Evolutionary conservation across 2,329 filamentous ascomycete genomes (phyloP), one percentile per base, ranked within the genome.

Genomic region (Fusarium pseudograminearum): DNA sequence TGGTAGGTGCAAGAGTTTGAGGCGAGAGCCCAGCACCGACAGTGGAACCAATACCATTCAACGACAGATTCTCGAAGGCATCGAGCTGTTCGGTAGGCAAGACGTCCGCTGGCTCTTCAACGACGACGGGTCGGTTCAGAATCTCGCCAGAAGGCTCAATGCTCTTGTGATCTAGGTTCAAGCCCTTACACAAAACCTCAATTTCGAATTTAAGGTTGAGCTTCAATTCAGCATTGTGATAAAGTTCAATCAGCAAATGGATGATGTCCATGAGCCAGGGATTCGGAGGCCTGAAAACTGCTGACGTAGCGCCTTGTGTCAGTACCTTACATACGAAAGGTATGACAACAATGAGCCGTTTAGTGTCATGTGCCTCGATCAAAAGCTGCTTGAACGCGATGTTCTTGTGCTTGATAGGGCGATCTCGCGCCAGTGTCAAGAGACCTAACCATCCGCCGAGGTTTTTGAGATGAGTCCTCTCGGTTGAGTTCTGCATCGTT

Each of bases 131-230:
- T 41, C 94, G 89, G 71, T 94, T 93, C 66, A 94, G 87, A 58
- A 99, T 96, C 76, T 94, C 91, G 24, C 91, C 90, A 1, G 94
- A 93, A 1, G 95, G 93, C 73, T 97, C 92, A 67, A 98, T 94
- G 62, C 88, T 91, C 81, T 97, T 97, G 80, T 97, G 92, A 67
- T 98, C 94, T n/a, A 98, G 85, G 57, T 91, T 91, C 18, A 99
- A 84, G 15, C 94, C 94, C 77, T 97, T 97, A 84, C 94, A 99
- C 26, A 99, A 86, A 28, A 99, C 94, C 80, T 99, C 96, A 61
- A 99, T 98, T 79, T 99, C 96, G 74, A 99, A 99, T 75, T 98
- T 99, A 53, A 97, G 90, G 73, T 98, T 98, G 38, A 99, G 87
- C 79, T 98, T 98, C 58, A 99, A 84, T 73, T 98, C 95, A 16